Evolutionary conservation across 257 asterid genomes (phyloP), one percentile per base, ranked within the genome.

Genomic region (Salvia hispanica): DNA sequence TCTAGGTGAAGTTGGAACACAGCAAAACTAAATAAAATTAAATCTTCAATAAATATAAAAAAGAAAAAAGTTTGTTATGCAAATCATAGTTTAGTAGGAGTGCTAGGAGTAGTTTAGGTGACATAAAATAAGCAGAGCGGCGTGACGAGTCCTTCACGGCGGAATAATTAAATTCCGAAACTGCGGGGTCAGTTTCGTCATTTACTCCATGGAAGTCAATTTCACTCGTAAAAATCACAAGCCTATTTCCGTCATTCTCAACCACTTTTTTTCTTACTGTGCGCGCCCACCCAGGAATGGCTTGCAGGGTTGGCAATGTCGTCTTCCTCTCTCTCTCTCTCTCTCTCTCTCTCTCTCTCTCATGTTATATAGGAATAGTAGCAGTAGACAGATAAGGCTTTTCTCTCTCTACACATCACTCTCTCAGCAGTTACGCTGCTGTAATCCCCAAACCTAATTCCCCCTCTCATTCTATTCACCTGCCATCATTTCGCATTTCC

Each of bases 221-320:
- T 37, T 33, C 45, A 0, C 5, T 59, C 64, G 10, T 15, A 53
- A 43, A 9, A 11, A 11, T 21, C 13, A 28, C 21, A 62, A 58
- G 76, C 42, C 66, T 70, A 78, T 21, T 70, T 72, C 66, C 72
- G 91, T 82, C 83, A 31, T 82, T 80, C 43, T 0, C 44, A 7
- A n/a, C 55, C 56, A 25, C 11, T 25, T n/a, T 60, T 44, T 59
- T 58, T 25, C 55, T 47, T 18, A 58, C 76, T 61, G 63, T 73
- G 61, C 47, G 42, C 76, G 66, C 71, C 52, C 68, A 7, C 13
- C 47, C 68, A 31, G 77, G 84, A 84, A 87, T 89, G 88, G 89
- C 94, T 89, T 89, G 90, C 79, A 81, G 88, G 78, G 92, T 85
- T 87, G 95, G 96, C 95, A 86, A 86, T 77, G 83, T 73, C 84